Evolutionary conservation across 1,284 basidiomycete species (phyloP), one percentile per base, ranked within the genome.

Genomic region (Cutaneotrichosporon sp.): DNA sequence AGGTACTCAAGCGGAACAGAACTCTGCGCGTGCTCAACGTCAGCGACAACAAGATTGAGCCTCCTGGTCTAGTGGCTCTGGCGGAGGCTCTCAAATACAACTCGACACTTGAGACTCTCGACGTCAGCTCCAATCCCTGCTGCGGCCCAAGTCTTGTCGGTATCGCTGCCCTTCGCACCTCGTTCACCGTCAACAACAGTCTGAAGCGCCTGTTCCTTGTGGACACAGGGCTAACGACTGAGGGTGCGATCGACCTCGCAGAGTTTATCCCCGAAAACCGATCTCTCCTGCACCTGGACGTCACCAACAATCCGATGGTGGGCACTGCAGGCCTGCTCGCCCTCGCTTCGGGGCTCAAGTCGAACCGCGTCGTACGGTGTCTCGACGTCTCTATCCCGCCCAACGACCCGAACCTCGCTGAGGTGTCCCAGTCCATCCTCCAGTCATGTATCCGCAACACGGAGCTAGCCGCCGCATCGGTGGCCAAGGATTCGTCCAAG

Each of bases 81-180:
- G 91, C 91, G 0, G 94, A 97, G 71, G 88, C 91, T 12, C 76
- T 98, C 87, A 96, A 96, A 84, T 96, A 94, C 74, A 97, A 98
- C 65, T 83, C 88, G 3, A 86, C 85, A 43, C 78, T 99, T 20
- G 94, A 97, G 71, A 97, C 92, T 1, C 81, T 98, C 3, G 93
- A 98, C 71, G 72, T 98, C 47, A 89, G 86, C 71, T 84, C 85
- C 66, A 98, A 98, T 70, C 92, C 92, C 0, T 97, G 94, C 67
- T 88, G 84, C 55, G 90, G 91, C 0, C 88, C 91, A 1, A 80
- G 80, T 17, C 72, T 93, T 8, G 90, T 93, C 69, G 91, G 92
- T 26, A 86, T 94, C 27, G 85, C 89, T 76, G 87, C 90, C 0
- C 78, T 97, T 4, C 82, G 93, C 9, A 90, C 89, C 0, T 88